Evolutionary conservation across 2,329 filamentous ascomycete species (phyloP).

Genomic region (Helotiales sp.): DNA sequence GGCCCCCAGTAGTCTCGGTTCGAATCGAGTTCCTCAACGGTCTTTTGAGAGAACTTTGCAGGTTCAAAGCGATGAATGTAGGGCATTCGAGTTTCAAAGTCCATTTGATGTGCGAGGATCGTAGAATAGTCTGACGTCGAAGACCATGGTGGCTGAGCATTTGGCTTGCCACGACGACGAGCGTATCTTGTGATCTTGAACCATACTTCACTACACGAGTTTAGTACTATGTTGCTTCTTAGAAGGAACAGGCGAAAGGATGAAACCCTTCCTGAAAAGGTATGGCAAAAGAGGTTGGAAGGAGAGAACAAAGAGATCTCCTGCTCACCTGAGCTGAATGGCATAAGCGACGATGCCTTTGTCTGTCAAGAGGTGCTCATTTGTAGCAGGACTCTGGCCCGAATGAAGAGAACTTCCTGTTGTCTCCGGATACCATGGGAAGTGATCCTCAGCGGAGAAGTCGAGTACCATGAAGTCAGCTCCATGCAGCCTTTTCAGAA

Average conservation of each 20-base stretch:
- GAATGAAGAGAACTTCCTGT: slow-evolving; percentile 29
- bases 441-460: slow-evolving; percentile 37
- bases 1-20: slow-evolving; percentile 53
- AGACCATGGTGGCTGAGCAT: slow-evolving; percentile 47
- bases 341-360: slow-evolving; percentile 47
- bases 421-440: slow-evolving; percentile 41
- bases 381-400: slow-evolving; percentile 11
- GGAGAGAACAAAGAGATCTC: too few species aligned
- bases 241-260: too few species aligned
- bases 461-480: slow-evolving; percentile 42
- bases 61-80: slow-evolving; percentile 50
- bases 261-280: too few species aligned
- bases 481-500: slow-evolving; percentile 35
- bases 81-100: slow-evolving; percentile 51
- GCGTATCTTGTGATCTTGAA: slow-evolving; percentile 49
- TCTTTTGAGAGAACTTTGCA: slow-evolving; percentile 45
- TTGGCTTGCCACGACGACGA: slow-evolving; percentile 44
- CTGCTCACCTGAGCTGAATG: slow-evolving; percentile 44
- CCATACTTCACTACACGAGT: slow-evolving; percentile 50
- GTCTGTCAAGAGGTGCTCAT: slow-evolving; percentile 29
- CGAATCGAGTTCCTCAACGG: slow-evolving; percentile 42
- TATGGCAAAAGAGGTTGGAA: too few species aligned
- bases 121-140: slow-evolving; percentile 51
- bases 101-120: slow-evolving; percentile 51
- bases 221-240: too few species aligned